A percentile compares a stretch with the other conserved stretches of the same genome.
These are phyloP conservation scores for Cadophora sp. DNA, from an alignment of 2,329 filamentous ascomycete genomes.

Conservation along the genomic window DNA sequence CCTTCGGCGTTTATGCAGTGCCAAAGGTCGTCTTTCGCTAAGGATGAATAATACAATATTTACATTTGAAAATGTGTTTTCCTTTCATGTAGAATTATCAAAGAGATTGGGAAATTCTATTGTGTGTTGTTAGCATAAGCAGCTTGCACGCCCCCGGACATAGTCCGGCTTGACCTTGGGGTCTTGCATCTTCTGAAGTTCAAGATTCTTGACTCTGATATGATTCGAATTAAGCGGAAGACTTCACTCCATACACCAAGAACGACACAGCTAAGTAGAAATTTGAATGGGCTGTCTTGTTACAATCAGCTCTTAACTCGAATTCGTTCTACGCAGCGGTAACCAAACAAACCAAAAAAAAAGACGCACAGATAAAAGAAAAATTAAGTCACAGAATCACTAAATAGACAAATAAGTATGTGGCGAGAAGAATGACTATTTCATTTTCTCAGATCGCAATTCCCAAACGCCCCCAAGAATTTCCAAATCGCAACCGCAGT, in stretches of 20 bases:
- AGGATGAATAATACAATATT: neutral
- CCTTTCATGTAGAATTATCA: too few relatives aligned
- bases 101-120: too few relatives aligned
- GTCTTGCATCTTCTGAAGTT: neutral
- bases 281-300: neutral
- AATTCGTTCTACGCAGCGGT: neutral
- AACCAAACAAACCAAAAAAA: neutral
- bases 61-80: neutral
- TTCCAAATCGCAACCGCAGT: too few relatives aligned
- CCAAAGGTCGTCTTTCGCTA: neutral
- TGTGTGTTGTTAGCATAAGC: too few relatives aligned
- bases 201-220: neutral
- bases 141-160: too few relatives aligned
- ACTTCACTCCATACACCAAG: neutral
- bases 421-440: neutral
- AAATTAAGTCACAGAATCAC: neutral
- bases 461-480: too few relatives aligned
- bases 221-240: neutral
- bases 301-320: neutral
- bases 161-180: neutral
- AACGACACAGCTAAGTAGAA: neutral
- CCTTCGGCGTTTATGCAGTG: neutral
- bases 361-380: neutral
- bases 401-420: neutral
- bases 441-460: neutral